phyloP scores from a whole-genome alignment of 164 flowering plant species.

The Vitis rotundifolia region DNA sequence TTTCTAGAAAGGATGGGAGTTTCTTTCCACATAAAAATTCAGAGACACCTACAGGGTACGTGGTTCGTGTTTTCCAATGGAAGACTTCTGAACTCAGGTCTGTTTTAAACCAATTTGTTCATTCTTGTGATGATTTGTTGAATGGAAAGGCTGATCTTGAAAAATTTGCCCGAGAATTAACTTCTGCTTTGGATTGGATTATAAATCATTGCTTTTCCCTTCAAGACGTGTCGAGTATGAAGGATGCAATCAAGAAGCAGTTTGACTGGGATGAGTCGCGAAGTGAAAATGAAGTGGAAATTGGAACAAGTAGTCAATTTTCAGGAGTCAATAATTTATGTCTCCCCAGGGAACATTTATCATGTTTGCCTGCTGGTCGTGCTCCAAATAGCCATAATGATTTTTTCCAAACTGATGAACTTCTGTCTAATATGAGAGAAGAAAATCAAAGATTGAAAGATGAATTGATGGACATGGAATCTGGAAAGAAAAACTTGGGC shows the following conservation, averaged over 20 bases:
- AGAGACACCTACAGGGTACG: constrained; percentile 37
- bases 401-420: constrained; percentile 14
- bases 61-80: constrained; percentile 46
- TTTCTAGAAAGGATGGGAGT: constrained; percentile 27
- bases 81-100: constrained; percentile 38
- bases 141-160: constrained; percentile 26
- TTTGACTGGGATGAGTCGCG: constrained; percentile 52
- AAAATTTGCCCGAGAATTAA: constrained; percentile 25
- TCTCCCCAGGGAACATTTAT: constrained; percentile 7
- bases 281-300: constrained; percentile 39
- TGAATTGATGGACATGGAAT: constrained; percentile 18
- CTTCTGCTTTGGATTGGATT: constrained; percentile 42
- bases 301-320: constrained; percentile 26
- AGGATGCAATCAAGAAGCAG: constrained; percentile 44
- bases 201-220: constrained; percentile 46
- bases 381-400: constrained; percentile 5
- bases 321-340: constrained; percentile 21
- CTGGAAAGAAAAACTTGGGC: constrained; percentile 24
- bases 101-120: constrained; percentile 29
- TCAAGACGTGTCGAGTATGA: constrained; percentile 56
- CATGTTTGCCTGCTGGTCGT: constrained; percentile 5
- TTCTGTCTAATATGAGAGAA: constrained; percentile 10
- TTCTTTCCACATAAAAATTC: constrained; percentile 21
- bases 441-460: constrained; percentile 17
- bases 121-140: constrained; percentile 33